Base-by-base conservation (phyloP, 345 rosid genomes). In the Carallia brachiata region DNA sequence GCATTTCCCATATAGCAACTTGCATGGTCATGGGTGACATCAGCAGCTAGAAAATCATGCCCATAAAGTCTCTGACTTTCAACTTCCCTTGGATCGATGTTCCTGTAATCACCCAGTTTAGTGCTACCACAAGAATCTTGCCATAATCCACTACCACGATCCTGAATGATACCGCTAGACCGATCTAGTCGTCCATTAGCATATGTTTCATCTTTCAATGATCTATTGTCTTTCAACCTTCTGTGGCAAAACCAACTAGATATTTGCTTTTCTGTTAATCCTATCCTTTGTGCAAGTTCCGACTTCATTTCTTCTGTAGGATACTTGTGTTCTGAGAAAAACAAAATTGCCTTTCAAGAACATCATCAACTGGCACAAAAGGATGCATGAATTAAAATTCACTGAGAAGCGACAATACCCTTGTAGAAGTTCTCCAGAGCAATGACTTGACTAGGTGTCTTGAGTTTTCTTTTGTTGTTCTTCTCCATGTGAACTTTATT, bases 241-340 rank as follows among this genome's bases (percentile, higher is more conserved):
- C 97, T 85, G 81, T 91, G 98, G 76, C 98, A 94, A 83, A 94
- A 94, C 98, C 98, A 94, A 54, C 97, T 91, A 32, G 96, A 88
- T 77, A 94, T 84, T 89, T 94, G 97, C 75, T 90, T 94, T 81
- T 94, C 92, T 1, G 98, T 94, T 86, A 94, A 80, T 7, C 87
- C 91, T 54, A 90, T 61, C 78, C 84, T 77, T 72, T 79, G 89
- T 18, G 97, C 89, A 68, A 94, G 65, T 78, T 84, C 80, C 19
- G 70, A 75, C 76, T 90, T 94, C 93, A 88, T 82, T 80, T 91
- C 98, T 67, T 94, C 97, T 0, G 81, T 70, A 28, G 93, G 97
- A 78, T 90, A 89, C 79, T 81, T 94, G 65, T 91, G 85, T 72
- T 91, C 95, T 94, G 85, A 31, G 10, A 62, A 75, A 69, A 70